A percentile compares a stretch with the other conserved stretches of the same genome.
These are phyloP conservation scores for Pleurotus giganteus DNA, from an alignment of 768 basidiomycete species.

Conservation along the genomic window DNA sequence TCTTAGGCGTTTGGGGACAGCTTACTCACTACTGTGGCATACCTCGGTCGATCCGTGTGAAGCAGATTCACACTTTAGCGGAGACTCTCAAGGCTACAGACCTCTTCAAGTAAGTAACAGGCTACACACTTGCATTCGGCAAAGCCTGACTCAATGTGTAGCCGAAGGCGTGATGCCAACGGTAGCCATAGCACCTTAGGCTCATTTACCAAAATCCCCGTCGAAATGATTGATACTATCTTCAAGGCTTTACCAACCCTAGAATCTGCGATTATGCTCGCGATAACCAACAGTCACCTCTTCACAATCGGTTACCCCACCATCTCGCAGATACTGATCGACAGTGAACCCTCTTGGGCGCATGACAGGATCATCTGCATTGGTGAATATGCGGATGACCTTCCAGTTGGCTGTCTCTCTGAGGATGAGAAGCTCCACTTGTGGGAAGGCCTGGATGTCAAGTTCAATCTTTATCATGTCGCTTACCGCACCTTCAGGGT, in stretches of 20 bases:
- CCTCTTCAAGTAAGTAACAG: not conserved
- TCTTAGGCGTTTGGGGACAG: not conserved
- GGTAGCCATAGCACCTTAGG: not conserved
- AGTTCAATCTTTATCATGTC: not conserved
- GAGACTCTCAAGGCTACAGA: not conserved
- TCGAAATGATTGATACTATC: not conserved
- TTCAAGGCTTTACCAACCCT: not conserved
- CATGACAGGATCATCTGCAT: constrained; percentile 11
- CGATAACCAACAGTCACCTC: not conserved
- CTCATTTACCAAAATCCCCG: not conserved
- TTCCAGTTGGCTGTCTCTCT: constrained; percentile 12
- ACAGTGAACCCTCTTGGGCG: not conserved
- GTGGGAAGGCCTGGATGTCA: not conserved
- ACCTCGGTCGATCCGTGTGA: not conserved
- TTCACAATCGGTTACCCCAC: not conserved
- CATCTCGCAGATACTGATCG: not conserved
- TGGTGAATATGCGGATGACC: constrained; percentile 9
- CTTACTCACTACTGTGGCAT: not conserved
- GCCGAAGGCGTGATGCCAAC: too few relatives aligned
- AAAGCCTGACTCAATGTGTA: too few relatives aligned
- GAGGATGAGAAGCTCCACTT: not conserved
- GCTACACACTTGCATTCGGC: not conserved
- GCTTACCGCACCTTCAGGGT: too few relatives aligned
- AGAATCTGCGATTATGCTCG: not conserved
- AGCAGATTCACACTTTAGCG: not conserved